Conservation (phyloP, 1,139 yeast species). For the Zygoascus hellenicus region DNA sequence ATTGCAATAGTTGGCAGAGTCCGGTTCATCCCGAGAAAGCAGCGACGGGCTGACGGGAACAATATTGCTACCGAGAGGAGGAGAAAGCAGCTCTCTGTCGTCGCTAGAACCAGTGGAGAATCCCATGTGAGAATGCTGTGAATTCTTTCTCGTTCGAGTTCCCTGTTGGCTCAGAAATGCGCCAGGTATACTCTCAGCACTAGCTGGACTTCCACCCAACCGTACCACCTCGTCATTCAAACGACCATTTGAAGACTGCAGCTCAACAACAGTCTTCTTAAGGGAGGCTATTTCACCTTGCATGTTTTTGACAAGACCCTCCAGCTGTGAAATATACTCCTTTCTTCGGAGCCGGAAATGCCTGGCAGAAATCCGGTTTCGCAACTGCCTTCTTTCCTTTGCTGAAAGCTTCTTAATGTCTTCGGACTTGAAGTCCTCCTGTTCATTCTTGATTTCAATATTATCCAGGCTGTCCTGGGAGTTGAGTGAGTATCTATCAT, state of each 20-base stretch:
- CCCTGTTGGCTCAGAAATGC: background rate
- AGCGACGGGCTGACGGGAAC: too few relatives aligned
- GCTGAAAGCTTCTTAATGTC: constrained; percentile 30
- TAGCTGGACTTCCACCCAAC: constrained; percentile 3
- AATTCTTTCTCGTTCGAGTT: background rate
- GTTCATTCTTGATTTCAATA: constrained; percentile 20
- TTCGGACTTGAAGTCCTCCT: constrained; percentile 29
- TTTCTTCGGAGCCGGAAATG: constrained; percentile 33
- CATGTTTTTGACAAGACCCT: constrained; percentile 25
- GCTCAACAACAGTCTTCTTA: constrained; percentile 18
- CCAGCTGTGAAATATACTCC: constrained; percentile 32
- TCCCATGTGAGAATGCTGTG: background rate
- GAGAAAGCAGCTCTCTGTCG: constrained; percentile 1
- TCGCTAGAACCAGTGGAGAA: background rate
- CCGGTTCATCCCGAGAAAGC: too few relatives aligned
- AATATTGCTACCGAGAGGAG: background rate
- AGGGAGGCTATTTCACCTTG: constrained; percentile 22
- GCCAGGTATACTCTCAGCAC: background rate
- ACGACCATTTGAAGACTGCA: constrained; percentile 10
- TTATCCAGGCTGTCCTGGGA: constrained; percentile 4
- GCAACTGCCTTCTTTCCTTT: constrained; percentile 31
- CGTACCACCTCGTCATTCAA: constrained; percentile 8
- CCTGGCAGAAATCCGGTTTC: constrained; percentile 33
- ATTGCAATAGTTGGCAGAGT: too few relatives aligned
- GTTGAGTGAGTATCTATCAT: constrained; percentile 1